Conservation (phyloP, 2,329 filamentous ascomycete genomes). For the Diaporthe capsici region DNA sequence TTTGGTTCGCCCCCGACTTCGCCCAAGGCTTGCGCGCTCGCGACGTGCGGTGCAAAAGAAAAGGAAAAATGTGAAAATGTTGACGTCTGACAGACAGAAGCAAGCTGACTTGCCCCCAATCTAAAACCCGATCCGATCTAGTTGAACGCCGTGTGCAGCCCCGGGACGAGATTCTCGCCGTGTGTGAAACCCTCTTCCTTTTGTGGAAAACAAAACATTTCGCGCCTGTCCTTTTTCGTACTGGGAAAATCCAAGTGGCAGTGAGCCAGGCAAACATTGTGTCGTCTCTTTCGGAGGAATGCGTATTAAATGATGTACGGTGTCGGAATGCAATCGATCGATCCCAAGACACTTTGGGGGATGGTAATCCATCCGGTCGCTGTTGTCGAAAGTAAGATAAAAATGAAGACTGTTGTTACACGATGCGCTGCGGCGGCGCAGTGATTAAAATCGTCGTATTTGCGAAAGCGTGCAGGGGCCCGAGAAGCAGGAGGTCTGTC, state of each 20-base stretch:
- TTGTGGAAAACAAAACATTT: conserved; percentile 25
- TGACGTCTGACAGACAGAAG: conserved; percentile 41
- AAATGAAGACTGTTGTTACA: conserved; percentile 40
- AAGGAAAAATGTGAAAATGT: conserved; percentile 19
- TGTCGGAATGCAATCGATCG: conserved; percentile 46
- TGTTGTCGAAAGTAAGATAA: conserved; percentile 21
- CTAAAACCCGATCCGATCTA: conserved; percentile 44
- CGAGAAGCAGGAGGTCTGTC: conserved; percentile 32
- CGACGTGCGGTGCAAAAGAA: conserved; percentile 10
- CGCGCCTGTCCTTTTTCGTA: conserved; percentile 36
- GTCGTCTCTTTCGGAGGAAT: conserved; percentile 47
- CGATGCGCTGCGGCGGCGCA: conserved; percentile 38
- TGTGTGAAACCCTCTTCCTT: conserved; percentile 41
- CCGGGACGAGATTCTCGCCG: conserved; percentile 48
- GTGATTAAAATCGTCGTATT: conserved; percentile 40
- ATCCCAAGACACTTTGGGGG: conserved; percentile 38
- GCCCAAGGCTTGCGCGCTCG: conserved; percentile 36
- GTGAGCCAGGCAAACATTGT: conserved; percentile 50
- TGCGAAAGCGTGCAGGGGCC: conserved; percentile 32
- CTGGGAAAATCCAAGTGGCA: conserved; percentile 46
- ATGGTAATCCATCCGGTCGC: conserved; percentile 24
- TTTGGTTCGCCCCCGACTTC: conserved; percentile 24
- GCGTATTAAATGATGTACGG: conserved; percentile 52
- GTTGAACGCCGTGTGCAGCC: conserved; percentile 54
- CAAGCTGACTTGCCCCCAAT: conserved; percentile 42